A percentile compares a stretch with the other conserved stretches of the same genome.
These are phyloP conservation scores for Ambrosia artemisiifolia DNA, from an alignment of 129 eudicot genomes.

Conservation along the genomic window DNA sequence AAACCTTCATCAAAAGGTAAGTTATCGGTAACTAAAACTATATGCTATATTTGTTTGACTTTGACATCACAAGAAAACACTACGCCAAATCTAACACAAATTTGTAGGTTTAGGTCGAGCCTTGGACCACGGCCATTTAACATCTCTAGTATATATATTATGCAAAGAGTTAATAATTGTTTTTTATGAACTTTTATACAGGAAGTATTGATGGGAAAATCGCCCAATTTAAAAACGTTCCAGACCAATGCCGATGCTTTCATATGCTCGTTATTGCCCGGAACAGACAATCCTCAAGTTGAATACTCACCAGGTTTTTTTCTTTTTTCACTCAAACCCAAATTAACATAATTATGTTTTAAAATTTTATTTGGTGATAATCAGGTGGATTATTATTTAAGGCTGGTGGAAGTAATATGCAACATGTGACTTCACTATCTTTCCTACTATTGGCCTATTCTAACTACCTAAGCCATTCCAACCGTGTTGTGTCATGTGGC, in stretches of 20 bases:
- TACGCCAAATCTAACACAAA: no score
- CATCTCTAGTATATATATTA: no score
- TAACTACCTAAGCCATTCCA: conserved; percentile 91
- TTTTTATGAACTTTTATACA: conserved; percentile 16
- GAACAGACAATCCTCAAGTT: conserved; percentile 67
- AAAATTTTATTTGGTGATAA: background rate
- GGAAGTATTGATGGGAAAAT: conserved; percentile 94
- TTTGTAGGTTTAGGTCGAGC: no score
- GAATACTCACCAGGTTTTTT: conserved; percentile 85
- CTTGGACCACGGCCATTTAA: no score
- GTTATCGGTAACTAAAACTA: no score
- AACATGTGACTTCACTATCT: conserved; percentile 92
- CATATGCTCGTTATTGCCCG: conserved; percentile 81
- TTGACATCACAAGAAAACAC: no score
- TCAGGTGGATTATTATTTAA: conserved; percentile 87
- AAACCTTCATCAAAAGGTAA: no score
- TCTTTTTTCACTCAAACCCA: background rate
- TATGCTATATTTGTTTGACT: background rate
- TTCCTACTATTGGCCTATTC: conserved; percentile 85
- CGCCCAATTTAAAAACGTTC: conserved; percentile 52
- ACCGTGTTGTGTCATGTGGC: conserved; percentile 85
- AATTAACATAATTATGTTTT: background rate
- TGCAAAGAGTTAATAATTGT: no score
- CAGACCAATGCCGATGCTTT: conserved; percentile 81
- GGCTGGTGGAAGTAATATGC: conserved; percentile 95